Evolutionary conservation across 495 filamentous ascomycete genomes (phyloP).

Genomic region (Penicillium arizonense): DNA sequence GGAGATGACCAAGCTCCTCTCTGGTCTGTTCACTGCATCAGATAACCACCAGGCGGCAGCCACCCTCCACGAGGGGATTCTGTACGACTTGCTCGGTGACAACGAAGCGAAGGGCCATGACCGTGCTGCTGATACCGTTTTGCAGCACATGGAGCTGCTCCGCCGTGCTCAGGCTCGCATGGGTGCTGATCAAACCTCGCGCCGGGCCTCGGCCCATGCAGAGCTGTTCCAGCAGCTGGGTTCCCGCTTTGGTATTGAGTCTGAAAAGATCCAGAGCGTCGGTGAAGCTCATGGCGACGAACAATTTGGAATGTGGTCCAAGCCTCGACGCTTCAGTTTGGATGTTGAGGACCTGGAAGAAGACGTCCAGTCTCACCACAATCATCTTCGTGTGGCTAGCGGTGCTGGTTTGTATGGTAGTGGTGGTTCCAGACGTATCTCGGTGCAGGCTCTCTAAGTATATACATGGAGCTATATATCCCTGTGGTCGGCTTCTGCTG

Average conservation of each 20-base stretch:
- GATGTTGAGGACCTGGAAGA: conserved; percentile 37
- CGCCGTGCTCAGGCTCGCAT: conserved; percentile 39
- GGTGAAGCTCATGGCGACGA: conserved; percentile 26
- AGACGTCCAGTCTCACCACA: conserved; percentile 28
- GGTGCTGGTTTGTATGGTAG: conserved; percentile 31
- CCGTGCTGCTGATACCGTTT: conserved; percentile 33
- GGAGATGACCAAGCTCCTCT: conserved; percentile 55
- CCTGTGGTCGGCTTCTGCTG: not conserved
- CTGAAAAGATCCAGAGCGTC: conserved; percentile 22
- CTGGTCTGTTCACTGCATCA: conserved; percentile 50
- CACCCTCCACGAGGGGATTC: conserved; percentile 53
- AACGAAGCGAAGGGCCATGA: conserved; percentile 38
- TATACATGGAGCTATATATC: not conserved
- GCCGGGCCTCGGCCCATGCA: conserved; percentile 21
- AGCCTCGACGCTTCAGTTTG: conserved; percentile 39
- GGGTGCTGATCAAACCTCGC: conserved; percentile 19
- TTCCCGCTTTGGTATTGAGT: conserved; percentile 32
- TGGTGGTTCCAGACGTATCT: conserved; percentile 25
- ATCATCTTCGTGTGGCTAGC: conserved; percentile 39
- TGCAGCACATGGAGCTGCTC: conserved; percentile 52
- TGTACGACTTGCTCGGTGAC: conserved; percentile 46
- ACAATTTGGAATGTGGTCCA: conserved; percentile 37
- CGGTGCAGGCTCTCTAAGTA: conserved; percentile 24
- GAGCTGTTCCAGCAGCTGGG: conserved; percentile 30
- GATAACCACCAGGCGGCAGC: conserved; percentile 50